Evolutionary conservation across 2,329 filamentous ascomycete species (phyloP), one percentile per base, ranked within the genome.

Genomic region (Nakataea oryzae): DNA sequence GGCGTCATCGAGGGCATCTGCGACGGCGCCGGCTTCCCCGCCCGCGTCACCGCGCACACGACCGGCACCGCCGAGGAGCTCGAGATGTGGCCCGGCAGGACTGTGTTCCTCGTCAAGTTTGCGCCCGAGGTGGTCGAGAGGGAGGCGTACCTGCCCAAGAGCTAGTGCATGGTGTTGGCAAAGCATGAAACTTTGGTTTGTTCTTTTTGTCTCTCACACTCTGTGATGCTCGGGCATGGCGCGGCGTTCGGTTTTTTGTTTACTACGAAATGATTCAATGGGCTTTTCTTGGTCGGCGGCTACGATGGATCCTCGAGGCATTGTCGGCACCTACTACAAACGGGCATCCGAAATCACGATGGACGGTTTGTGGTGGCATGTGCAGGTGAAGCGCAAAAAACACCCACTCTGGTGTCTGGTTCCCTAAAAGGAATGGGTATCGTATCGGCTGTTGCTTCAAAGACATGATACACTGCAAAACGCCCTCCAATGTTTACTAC

Each of bases 1-100:
- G 95, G 95, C 24, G 89, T 99, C 65, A 87, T 99, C 62, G 95
- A 99, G 81, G 95, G 95, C 27, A 87, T 96, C 13, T 96, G 95
- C 74, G 95, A 97, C 75, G 93, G 92, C 11, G 91, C 90, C 55
- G 93, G 89, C 8, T 97, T 97, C 72, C 86, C 89, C 58, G 93
- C 91, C 0, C 87, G 89, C 65, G 95, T 97, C 26, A 95, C 89
- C 63, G 93, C 95, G 67, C 95, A 99, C 73, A 91, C 86, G 65
- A 86, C 89, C 69, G 84, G 81, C 61, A 77, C 76, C 17, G 78
- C 79, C 67, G 75, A 76, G 67, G 83, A 82, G 73, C 83, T 87
- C 66, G 91, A 93, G 70, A 88, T 97, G 86, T 97, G 93, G 93
- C 95, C 95, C 0, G 91, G 90, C 41, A 91, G 95, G 79, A 99